Evolutionary conservation across 192 early-diverging fungal species (phyloP), one percentile per base, ranked within the genome.

Genomic region (Oehlia diaphana): DNA sequence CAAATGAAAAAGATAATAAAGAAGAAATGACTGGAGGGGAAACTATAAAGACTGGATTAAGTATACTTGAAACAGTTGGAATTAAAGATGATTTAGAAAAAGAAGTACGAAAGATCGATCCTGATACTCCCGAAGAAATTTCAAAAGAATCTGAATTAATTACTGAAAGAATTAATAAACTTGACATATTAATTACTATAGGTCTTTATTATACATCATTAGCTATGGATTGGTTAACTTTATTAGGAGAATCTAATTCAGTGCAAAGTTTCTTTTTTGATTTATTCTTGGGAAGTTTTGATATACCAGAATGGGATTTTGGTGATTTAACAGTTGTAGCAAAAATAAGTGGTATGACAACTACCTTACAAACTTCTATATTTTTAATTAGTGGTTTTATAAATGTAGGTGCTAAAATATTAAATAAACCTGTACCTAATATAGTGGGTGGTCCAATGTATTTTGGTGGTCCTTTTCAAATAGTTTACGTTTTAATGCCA

Each of bases 191-290:
- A 28, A 49, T 76, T 23, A 76, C 58, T 7, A 16, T 76, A 37
- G 33, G 37, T 9, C 58, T 76, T 23, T 76, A 76, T 44, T 76
- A 76, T n/a, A 63, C 74, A 13, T 63, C 61, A 9, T 37, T 76
- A 6, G n/a, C 47, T 26, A 64, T 63, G 14, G 23, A 76, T 63
- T 76, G 74, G 61, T 64, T 76, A 49, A 76, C 74, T 39, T 39
- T 63, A 6, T 21, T 76, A 10, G 74, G 74, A 44, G 12, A 39
- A 14, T 42, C 61, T 3, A 76, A 3, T 16, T 39, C 61, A 1
- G 10, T 64, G 28, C 14, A 19, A 23, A 31, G 23, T n/a, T 76
- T 76, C 49, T 26, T 76, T 8, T 76, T 16, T 62, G 13, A 63
- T 10, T 10, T 76, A 42, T 64, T 76, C 14, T 9, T 76, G 21